These are phyloP conservation scores for Puccinellia tenuiflora DNA, from an alignment of 176 grass and related monocot species.

Conservation along the genomic window DNA sequence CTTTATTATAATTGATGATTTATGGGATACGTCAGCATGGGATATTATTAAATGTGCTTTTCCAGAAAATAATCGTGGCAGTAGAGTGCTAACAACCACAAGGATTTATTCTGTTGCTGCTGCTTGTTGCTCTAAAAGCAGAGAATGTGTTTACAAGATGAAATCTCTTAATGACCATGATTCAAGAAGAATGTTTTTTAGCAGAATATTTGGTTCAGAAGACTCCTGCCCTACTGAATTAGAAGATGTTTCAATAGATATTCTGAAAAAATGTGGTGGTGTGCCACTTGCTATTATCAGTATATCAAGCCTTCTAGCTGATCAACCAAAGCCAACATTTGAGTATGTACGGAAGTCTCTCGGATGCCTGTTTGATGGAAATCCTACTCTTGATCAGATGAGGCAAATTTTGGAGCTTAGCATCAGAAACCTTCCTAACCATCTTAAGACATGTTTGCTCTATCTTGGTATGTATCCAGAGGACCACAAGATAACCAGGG, in stretches of 20 bases:
- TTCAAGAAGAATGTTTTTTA: background rate
- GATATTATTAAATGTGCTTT: background rate
- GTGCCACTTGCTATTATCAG: constrained; percentile 15
- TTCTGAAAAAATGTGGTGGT: background rate
- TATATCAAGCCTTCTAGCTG: background rate
- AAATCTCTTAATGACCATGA: background rate
- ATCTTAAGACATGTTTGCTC: constrained; percentile 43
- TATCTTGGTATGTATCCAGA: constrained; percentile 38
- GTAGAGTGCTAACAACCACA: constrained; percentile 21
- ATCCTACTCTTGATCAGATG: constrained; percentile 2
- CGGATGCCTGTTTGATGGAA: background rate
- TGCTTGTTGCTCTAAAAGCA: background rate
- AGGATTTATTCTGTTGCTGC: background rate
- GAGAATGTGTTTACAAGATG: background rate
- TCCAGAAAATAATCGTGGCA: background rate
- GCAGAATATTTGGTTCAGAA: constrained; percentile 1
- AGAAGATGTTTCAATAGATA: background rate
- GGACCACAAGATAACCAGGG: background rate
- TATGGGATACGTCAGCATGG: constrained; percentile 6
- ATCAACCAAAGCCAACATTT: background rate
- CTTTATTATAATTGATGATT: constrained; percentile 20
- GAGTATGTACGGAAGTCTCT: constrained; percentile 2
- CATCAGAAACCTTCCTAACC: constrained; percentile 28
- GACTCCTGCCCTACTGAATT: background rate
- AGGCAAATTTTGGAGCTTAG: constrained; percentile 18